Evolutionary conservation across 257 asterid species (phyloP), one percentile per base, ranked within the genome.

Genomic region (Primulina tabacum): DNA sequence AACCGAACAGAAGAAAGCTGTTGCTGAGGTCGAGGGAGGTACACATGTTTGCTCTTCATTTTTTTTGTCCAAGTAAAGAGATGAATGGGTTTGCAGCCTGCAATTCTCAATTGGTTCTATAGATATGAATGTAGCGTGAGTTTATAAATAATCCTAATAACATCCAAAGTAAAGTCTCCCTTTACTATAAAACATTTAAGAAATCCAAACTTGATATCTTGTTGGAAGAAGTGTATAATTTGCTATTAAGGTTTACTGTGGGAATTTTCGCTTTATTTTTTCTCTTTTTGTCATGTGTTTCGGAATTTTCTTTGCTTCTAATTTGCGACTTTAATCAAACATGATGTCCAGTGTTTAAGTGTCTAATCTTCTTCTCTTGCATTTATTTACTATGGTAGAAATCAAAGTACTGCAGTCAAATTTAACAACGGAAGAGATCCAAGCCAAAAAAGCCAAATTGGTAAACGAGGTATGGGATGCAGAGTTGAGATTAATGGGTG

Each of bases 331-430:
- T 24, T 24, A 0, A 24, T 1, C 26, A 24, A 24, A 24, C 26
- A 24, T 24, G 1, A 24, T 24, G 26, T 64, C 75, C 40, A 38
- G 47, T 67, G 26, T 28, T 24, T 73, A 58, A 38, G 47, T 67
- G 26, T 28, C 29, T 73, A 58, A 71, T 43, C 56, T 71, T 26
- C 57, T 73, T 26, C 35, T 73, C 38, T 72, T 60, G 65, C 21
- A 0, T 59, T 43, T 71, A 30, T 67, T 68, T 8, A 59, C 57
- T 60, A 43, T 65, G 78, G 74, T 84, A 91, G 97, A 89, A 81
- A 89, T 88, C 65, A 94, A 94, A 76, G 85, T 88, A 20, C 75
- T 91, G 80, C 97, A 94, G 72, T 88, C 96, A 70, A 84, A 91
- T 82, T 71, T 88, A 84, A 94, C 99, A 11, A 57, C 88, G 65